Conservation (phyloP, 1,284 basidiomycete genomes). For the Schizophyllum commune region DNA sequence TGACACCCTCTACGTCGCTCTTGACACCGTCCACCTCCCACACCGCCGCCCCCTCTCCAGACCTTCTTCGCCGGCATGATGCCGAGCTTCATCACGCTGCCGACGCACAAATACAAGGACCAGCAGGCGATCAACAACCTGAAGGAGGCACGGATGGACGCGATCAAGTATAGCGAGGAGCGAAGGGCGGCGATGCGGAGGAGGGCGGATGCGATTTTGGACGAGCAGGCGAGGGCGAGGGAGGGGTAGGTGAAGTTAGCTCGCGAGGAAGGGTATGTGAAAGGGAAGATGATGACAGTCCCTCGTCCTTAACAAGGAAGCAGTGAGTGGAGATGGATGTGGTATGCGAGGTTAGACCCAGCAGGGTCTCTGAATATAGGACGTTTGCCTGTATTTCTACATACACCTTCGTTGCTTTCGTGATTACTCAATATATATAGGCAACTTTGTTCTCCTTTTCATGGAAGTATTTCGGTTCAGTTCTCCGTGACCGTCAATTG, state of each 20-base stretch:
- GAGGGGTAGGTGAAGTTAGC: neutral
- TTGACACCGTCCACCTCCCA: no score
- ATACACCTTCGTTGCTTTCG: neutral
- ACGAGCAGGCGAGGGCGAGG: neutral
- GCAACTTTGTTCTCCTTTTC: no score
- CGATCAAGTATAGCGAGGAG: neutral
- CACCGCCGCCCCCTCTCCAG: neutral
- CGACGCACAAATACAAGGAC: neutral
- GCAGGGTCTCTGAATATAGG: no score
- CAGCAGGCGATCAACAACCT: neutral
- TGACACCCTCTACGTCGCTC: no score
- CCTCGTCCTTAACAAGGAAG: no score
- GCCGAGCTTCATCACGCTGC: neutral
- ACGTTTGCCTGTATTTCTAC: neutral
- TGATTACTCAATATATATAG: neutral
- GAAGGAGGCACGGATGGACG: neutral
- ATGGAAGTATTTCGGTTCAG: no score
- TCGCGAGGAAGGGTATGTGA: no score
- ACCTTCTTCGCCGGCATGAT: neutral
- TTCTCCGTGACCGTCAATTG: no score
- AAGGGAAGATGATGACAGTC: no score
- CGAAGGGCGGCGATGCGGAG: neutral
- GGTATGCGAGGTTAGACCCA: no score
- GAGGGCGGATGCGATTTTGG: neutral
- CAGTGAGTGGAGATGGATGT: no score